Percentiles rank a stretch among this genome's conserved stretches.
Conservation (phyloP, 495 filamentous ascomycete genomes). For the Penicillium riverlandense region DNA sequence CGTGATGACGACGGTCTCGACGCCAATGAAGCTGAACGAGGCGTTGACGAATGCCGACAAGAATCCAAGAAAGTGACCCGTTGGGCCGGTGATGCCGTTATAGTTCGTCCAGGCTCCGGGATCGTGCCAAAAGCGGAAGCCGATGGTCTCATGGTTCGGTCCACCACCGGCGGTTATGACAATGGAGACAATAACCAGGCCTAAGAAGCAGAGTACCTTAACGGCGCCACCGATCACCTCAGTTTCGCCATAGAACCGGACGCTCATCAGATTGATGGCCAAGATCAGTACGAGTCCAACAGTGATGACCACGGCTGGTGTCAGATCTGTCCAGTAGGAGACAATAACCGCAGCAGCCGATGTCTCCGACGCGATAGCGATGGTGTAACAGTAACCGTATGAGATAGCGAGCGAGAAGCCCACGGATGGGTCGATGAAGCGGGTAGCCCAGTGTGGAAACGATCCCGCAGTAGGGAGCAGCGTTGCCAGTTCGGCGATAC, state of each 20-base stretch:
- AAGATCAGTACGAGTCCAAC: slow-evolving; percentile 63
- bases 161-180: slow-evolving; percentile 63
- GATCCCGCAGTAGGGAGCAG: slow-evolving; percentile 66
- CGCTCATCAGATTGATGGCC: slow-evolving; percentile 59
- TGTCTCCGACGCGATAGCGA: slow-evolving; percentile 65
- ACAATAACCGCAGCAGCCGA: slow-evolving; percentile 67
- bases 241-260: slow-evolving; percentile 64
- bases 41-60: slow-evolving; percentile 40
- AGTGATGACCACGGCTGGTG: slow-evolving; percentile 58
- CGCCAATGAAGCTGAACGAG: slow-evolving; percentile 48
- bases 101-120: slow-evolving; percentile 34
- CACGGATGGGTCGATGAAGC: slow-evolving; percentile 63
- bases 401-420: slow-evolving; percentile 60
- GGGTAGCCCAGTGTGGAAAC: slow-evolving; percentile 65
- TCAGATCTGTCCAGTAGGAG: slow-evolving; percentile 54
- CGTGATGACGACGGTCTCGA: slow-evolving; percentile 69
- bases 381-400: slow-evolving; percentile 44
- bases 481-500: slow-evolving; percentile 66
- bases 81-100: slow-evolving; percentile 24
- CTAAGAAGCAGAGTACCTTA: slow-evolving; percentile 70
- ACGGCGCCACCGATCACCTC: slow-evolving; percentile 66
- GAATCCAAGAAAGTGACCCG: slow-evolving; percentile 38
- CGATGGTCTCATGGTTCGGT: slow-evolving; percentile 52
- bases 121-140: slow-evolving; percentile 63
- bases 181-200: slow-evolving; percentile 59